Conservation (phyloP, 169 alveolate genomes). For the Neospora caninum region DNA sequence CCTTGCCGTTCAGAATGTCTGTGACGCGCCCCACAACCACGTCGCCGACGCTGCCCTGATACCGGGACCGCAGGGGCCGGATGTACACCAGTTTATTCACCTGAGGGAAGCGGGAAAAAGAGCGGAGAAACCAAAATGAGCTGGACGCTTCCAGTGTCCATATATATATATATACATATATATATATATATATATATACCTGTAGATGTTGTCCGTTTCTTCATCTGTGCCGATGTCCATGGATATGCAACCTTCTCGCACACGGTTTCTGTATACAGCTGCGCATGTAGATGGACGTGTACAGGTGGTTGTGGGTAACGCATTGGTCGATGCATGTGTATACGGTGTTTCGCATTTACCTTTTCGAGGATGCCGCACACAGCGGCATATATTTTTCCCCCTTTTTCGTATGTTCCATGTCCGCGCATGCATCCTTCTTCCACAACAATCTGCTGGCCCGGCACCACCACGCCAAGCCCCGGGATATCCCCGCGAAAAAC, state of each 20-base stretch:
- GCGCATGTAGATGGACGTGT: too few species aligned
- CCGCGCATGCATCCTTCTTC: conserved; percentile 51
- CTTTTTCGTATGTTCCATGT: conserved; percentile 15
- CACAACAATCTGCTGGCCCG: conserved; percentile 27
- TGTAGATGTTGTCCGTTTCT: not conserved
- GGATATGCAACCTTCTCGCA: not conserved
- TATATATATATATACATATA: not conserved
- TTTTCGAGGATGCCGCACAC: conserved; percentile 29
- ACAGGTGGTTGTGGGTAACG: too few species aligned
- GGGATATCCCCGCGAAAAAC: not conserved
- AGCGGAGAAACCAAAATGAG: not conserved
- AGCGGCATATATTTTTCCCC: conserved; percentile 3
- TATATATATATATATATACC: not conserved
- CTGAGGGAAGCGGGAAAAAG: not conserved
- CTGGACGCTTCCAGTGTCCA: not conserved
- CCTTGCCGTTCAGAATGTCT: conserved; percentile 66
- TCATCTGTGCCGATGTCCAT: not conserved
- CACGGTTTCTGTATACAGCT: not conserved
- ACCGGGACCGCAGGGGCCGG: conserved; percentile 73
- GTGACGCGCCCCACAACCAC: conserved; percentile 77
- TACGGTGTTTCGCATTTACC: not conserved
- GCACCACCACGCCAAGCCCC: conserved; percentile 7
- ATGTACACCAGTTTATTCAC: conserved; percentile 74
- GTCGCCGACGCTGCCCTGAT: conserved; percentile 76
- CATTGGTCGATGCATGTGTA: too few species aligned